Evolutionary conservation across 2,329 filamentous ascomycete genomes (phyloP).

Genomic region (Elsinoe ampelina): DNA sequence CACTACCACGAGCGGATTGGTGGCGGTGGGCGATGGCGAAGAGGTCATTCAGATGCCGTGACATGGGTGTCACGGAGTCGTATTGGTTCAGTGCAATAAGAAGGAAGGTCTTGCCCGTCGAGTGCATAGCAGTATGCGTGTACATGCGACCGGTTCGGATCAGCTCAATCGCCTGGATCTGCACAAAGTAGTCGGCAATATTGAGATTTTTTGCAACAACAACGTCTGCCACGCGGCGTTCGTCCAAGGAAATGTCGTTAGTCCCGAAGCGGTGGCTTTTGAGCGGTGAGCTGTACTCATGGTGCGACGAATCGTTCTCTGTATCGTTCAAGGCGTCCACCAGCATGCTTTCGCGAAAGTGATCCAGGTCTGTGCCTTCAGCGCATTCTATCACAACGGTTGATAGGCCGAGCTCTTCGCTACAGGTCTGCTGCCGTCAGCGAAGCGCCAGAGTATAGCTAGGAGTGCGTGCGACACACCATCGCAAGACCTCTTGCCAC

Average conservation of each 20-base stretch:
- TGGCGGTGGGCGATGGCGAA: conserved; percentile 87
- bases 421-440: conserved; percentile 14
- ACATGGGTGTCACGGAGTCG: conserved; percentile 27
- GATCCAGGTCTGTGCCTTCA: conserved; percentile 64
- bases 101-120: conserved; percentile 67
- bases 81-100: conserved; percentile 63
- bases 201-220: conserved; percentile 76
- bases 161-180: conserved; percentile 71
- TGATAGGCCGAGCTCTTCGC: conserved; percentile 64
- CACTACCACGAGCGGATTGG: conserved; percentile 51
- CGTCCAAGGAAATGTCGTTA: conserved; percentile 30
- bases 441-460: neutral
- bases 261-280: conserved; percentile 15
- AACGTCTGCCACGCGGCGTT: conserved; percentile 63
- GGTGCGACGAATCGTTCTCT: conserved; percentile 17
- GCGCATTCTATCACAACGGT: conserved; percentile 65
- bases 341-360: conserved; percentile 66
- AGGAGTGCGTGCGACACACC: conserved; percentile 34
- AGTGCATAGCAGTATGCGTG: conserved; percentile 63
- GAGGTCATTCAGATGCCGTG: conserved; percentile 57
- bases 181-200: conserved; percentile 60
- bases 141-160: conserved; percentile 71
- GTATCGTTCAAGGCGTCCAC: conserved; percentile 24
- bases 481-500: conserved; percentile 66
- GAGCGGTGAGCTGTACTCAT: conserved; percentile 17